Evolutionary conservation across 208 protist genomes (phyloP).

Genomic region (Trypanosoma grayi): DNA sequence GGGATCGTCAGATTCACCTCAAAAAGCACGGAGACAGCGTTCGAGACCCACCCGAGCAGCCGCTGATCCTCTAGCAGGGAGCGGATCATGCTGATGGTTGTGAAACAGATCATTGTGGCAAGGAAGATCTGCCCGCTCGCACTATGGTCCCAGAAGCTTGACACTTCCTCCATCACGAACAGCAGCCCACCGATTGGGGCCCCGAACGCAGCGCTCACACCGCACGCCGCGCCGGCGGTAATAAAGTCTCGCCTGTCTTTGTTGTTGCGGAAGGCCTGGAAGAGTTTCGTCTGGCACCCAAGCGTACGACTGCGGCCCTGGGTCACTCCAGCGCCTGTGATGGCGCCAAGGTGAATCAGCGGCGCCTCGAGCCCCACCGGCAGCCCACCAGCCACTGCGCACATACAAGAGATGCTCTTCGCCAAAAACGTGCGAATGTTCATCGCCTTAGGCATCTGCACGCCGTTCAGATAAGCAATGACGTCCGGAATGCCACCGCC

Average conservation of each 20-base stretch:
- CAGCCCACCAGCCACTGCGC: constrained; percentile 86
- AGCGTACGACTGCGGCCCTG: constrained; percentile 88
- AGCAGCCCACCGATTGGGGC: constrained; percentile 94
- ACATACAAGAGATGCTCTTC: constrained; percentile 87
- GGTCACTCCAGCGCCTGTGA: constrained; percentile 91
- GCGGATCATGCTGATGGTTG: constrained; percentile 78
- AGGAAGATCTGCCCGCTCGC: constrained; percentile 94
- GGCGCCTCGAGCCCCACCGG: constrained; percentile 94
- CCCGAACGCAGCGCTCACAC: constrained; percentile 95
- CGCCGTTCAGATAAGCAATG: constrained; percentile 93
- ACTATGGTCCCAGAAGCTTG: constrained; percentile 90
- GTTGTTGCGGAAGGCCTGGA: constrained; percentile 87
- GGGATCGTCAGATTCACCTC: constrained; percentile 85
- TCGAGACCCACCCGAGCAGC: constrained; percentile 80
- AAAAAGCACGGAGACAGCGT: constrained; percentile 84
- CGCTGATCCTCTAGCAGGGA: constrained; percentile 67
- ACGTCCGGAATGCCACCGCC: constrained; percentile 90
- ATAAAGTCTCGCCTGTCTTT: constrained; percentile 94
- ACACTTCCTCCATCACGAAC: constrained; percentile 96
- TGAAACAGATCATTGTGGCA: constrained; percentile 88
- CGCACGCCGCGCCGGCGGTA: constrained; percentile 91
- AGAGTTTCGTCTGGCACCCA: constrained; percentile 72
- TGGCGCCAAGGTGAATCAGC: constrained; percentile 96
- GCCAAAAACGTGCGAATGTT: constrained; percentile 82
- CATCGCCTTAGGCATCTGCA: constrained; percentile 88